Evolutionary conservation across 1,284 basidiomycete genomes (phyloP).

Genomic region (Cutaneotrichosporon dermatis): DNA sequence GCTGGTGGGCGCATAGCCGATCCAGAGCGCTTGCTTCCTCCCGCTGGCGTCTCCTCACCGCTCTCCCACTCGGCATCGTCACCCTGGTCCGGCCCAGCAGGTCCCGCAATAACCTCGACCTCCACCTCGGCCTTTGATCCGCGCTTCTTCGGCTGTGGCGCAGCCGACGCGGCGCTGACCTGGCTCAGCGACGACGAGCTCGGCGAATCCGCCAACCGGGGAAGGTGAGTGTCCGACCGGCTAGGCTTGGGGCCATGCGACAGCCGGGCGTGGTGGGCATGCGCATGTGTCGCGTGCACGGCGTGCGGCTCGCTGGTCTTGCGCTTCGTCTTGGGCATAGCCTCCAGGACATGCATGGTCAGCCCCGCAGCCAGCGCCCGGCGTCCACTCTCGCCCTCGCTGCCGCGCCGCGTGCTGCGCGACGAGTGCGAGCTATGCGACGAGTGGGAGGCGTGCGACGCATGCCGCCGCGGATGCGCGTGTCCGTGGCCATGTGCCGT

Average conservation of each 20-base stretch:
- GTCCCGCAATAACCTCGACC: slow-evolving; percentile 14
- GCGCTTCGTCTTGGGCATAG: slow-evolving; percentile 20
- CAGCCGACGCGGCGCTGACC: background rate
- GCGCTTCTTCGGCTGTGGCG: background rate
- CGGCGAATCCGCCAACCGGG: slow-evolving; percentile 5
- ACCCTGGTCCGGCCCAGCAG: slow-evolving; percentile 1
- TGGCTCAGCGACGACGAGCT: slow-evolving; percentile 1
- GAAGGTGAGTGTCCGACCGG: slow-evolving; percentile 11
- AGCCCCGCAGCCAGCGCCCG: slow-evolving; percentile 38
- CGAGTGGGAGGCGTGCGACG: slow-evolving; percentile 4
- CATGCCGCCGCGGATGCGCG: slow-evolving; percentile 3
- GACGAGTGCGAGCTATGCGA: slow-evolving; percentile 9
- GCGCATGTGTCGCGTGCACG: background rate
- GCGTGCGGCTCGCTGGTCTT: slow-evolving; percentile 15
- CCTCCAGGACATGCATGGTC: slow-evolving; percentile 38
- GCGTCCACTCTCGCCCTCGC: slow-evolving; percentile 36
- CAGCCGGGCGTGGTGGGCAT: too few relatives aligned
- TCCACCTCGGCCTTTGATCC: background rate
- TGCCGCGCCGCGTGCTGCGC: slow-evolving; percentile 19
- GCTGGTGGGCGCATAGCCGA: background rate
- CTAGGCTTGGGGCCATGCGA: background rate
- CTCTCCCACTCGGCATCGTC: slow-evolving; percentile 20
- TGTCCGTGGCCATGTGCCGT: slow-evolving; percentile 13
- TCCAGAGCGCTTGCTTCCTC: background rate
- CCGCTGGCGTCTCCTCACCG: slow-evolving; percentile 16